Evolutionary conservation across 177 flowering plant genomes (phyloP), one percentile per base, ranked within the genome.

Genomic region (Vitis hybrid): DNA sequence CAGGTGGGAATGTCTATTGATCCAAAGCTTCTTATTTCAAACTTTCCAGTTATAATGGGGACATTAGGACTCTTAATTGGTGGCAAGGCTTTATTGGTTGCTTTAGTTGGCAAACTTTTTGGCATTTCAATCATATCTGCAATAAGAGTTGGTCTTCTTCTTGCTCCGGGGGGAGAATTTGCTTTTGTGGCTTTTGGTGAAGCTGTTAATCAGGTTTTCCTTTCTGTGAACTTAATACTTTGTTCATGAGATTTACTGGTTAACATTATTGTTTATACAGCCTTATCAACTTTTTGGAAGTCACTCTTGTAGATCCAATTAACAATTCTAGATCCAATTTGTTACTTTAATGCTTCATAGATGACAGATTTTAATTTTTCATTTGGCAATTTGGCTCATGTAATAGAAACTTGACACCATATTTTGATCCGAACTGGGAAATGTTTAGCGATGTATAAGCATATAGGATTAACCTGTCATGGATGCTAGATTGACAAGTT

Each of bases 1-100:
- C 94, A 96, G 99, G 99, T 96, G 72, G 99, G 99, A 62, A 96
- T 96, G 98, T 96, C 99, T 48, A 96, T 96, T 74, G 99, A 96
- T 80, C 99, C 98, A 51, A 93, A 91, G 69, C 97, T 96, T 75
- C 91, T 96, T 72, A 11, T 89, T 75, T 87, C 98, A 72, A 91
- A 96, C 85, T 96, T 89, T 70, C 97, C 97, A 10, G 86, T 89
- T 72, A 80, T 96, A 60, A 60, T 78, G 76, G 97, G 97, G 61
- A 71, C 88, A 68, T 73, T 96, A 78, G 93, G 86, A 51, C 92
- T 94, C 67, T 80, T 96, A 70, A 86, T 96, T 74, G 92, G 78
- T 72, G 99, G 99, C 52, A 96, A 96, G 85, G 69, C 93, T 65
- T 0, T 90, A n/a, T 82, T 96, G 81, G 97, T 96, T 80, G 90